Conservation (phyloP, 257 asterid genomes). For the Fraxinus pennsylvanica region DNA sequence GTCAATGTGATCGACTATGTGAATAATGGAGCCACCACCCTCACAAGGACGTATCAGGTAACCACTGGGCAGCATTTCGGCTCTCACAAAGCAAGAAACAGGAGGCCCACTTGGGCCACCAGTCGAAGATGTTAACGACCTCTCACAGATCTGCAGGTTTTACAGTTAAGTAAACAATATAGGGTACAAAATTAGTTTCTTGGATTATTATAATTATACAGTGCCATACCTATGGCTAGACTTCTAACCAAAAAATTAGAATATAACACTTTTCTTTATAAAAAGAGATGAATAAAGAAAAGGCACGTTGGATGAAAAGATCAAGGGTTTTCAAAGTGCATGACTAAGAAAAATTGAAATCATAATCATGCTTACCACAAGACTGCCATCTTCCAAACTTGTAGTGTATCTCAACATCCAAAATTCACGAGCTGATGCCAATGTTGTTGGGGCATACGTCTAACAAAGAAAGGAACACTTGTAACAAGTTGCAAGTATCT, state of each 20-base stretch:
- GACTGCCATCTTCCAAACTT: slow-evolving; percentile 86
- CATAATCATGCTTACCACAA: slow-evolving; percentile 62
- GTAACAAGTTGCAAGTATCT: neutral
- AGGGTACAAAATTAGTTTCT: neutral
- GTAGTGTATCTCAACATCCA: slow-evolving; percentile 87
- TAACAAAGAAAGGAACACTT: slow-evolving; percentile 23
- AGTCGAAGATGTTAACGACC: slow-evolving; percentile 70
- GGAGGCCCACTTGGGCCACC: slow-evolving; percentile 93
- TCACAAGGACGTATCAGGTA: slow-evolving; percentile 88
- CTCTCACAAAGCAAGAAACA: slow-evolving; percentile 72
- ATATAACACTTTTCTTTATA: too few relatives aligned
- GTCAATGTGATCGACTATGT: slow-evolving; percentile 90
- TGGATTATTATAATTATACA: neutral
- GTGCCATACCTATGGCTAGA: neutral
- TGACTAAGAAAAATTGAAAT: neutral
- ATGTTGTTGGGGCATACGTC: slow-evolving; percentile 92
- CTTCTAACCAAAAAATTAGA: neutral
- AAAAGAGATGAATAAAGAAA: neutral
- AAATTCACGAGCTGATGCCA: slow-evolving; percentile 95
- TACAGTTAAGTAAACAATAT: neutral
- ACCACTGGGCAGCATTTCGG: slow-evolving; percentile 92
- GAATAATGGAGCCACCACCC: slow-evolving; percentile 93
- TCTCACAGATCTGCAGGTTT: slow-evolving; percentile 75
- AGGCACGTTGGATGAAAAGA: too few relatives aligned
- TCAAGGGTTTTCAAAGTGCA: neutral